phyloP scores from a whole-genome alignment of 1,284 basidiomycete genomes.

The Cutaneotrichosporon sp. region DNA sequence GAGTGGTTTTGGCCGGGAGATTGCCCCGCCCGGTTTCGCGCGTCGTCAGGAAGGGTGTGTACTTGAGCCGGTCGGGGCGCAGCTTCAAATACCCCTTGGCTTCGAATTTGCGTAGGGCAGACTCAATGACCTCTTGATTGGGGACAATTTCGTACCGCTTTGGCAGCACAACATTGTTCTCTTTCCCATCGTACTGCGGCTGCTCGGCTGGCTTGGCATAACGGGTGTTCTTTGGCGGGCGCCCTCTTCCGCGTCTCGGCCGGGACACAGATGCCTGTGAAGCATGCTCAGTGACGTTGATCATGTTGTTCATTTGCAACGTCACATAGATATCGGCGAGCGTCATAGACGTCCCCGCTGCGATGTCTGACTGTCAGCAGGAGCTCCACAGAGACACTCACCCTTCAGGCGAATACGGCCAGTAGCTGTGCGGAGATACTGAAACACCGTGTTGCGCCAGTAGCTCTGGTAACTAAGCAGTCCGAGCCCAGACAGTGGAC shows the following conservation, averaged over 20 bases:
- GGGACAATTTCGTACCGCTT: conserved; percentile 73
- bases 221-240: conserved; percentile 12
- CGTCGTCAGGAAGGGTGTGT: conserved; percentile 82
- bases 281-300: conserved; percentile 46
- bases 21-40: conserved; percentile 12
- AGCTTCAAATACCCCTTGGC: conserved; percentile 75
- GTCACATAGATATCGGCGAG: conserved; percentile 78
- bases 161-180: conserved; percentile 53
- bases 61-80: conserved; percentile 80
- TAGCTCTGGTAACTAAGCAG: conserved; percentile 90
- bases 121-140: conserved; percentile 66
- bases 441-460: conserved; percentile 88
- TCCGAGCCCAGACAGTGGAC: conserved; percentile 84
- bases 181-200: conserved; percentile 14
- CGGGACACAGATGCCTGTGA: conserved; percentile 1
- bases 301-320: conserved; percentile 73
- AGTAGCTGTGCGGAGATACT: conserved; percentile 61
- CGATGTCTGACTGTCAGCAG: conserved; percentile 62
- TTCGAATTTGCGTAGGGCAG: conserved; percentile 66
- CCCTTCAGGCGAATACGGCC: conserved; percentile 67
- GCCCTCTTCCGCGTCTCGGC: conserved; percentile 8
- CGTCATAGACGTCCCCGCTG: conserved; percentile 81
- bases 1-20: not conserved
- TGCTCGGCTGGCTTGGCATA: not conserved
- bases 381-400: conserved; percentile 44